Evolutionary conservation across 305 asterid genomes (phyloP), one percentile per base, ranked within the genome.

Genomic region (Striga hermonthica): DNA sequence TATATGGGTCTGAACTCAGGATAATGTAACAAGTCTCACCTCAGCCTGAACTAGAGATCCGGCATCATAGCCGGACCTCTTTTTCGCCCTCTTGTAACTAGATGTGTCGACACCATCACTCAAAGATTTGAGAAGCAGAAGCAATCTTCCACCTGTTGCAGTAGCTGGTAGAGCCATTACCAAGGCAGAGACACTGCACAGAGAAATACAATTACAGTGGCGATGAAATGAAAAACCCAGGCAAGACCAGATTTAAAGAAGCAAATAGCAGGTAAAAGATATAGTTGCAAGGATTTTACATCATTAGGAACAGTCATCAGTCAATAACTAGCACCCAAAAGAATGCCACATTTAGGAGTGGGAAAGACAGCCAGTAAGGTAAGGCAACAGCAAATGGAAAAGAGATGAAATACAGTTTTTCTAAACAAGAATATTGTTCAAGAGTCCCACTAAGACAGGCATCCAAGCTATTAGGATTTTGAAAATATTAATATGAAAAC

Each of bases 21-120:
- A 41, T 13, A 71, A 57, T 13, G 35, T 75, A 58, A 65, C 4
- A 56, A 72, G 53, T 36, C 66, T 16, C 53, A 94, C 99, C 96
- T 94, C 99, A 41, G 86, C 95, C 74, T 83, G 88, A 65, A 94
- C 83, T 60, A 85, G 82, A 65, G 94, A 83, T 60, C 97, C 97
- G 64, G 82, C 79, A 74, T 72, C 84, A 82, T 82, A 80, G 70
- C 80, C 72, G 64, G 81, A 82, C 55, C 81, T 88, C 81, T 80
- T 93, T 76, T 81, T 88, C 12, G 95, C 86, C 48, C 95, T 82
- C 80, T 90, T 94, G 62, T 88, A 81, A 73, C 84, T 82, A 60
- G 95, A 84, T 55, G 88, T 75, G 70, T 76, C 95, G 67, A 60
- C 58, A 54, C 77, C 82, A 60, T 86, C 87, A 72, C 85, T 66